Conservation (phyloP, 768 basidiomycete species). For the Termitomyces sp. region DNA sequence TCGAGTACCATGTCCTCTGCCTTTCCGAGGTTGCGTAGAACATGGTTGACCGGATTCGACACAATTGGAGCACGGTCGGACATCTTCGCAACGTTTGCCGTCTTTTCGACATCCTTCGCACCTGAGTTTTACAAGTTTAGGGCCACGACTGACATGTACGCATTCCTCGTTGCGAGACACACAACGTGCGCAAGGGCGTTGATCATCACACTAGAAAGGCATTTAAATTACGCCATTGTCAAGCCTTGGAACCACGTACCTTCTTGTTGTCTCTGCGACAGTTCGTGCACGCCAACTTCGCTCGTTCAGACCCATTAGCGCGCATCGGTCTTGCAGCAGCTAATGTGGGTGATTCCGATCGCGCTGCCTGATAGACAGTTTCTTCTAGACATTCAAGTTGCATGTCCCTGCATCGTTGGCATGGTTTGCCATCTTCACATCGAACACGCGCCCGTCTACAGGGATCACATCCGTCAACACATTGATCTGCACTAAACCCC, state of each 20-base stretch:
- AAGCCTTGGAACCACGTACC: constrained; percentile 28
- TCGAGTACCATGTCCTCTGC: constrained; percentile 55
- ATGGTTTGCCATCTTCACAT: constrained; percentile 48
- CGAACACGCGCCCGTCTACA: constrained; percentile 57
- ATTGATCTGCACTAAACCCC: constrained; percentile 47
- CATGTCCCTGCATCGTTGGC: constrained; percentile 50
- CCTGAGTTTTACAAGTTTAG: constrained; percentile 56
- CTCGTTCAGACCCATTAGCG: constrained; percentile 41
- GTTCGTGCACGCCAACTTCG: constrained; percentile 55
- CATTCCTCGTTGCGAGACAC: constrained; percentile 52
- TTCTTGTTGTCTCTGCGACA: constrained; percentile 69
- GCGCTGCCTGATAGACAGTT: constrained; percentile 20
- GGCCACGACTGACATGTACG: constrained; percentile 51
- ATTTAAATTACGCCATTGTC: constrained; percentile 4
- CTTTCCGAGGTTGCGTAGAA: constrained; percentile 46
- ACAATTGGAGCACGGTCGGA: constrained; percentile 53
- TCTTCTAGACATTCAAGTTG: constrained; percentile 52
- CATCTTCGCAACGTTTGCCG: constrained; percentile 59
- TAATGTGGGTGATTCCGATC: constrained; percentile 20
- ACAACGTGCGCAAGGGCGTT: constrained; percentile 61
- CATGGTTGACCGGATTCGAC: constrained; percentile 45
- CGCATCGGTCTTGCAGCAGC: constrained; percentile 24
- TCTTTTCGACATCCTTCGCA: constrained; percentile 57
- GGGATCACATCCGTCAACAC: constrained; percentile 59
- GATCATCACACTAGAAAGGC: constrained; percentile 51